Conservation (phyloP, 805 yeast species). For the Starmerella etchellsii region DNA sequence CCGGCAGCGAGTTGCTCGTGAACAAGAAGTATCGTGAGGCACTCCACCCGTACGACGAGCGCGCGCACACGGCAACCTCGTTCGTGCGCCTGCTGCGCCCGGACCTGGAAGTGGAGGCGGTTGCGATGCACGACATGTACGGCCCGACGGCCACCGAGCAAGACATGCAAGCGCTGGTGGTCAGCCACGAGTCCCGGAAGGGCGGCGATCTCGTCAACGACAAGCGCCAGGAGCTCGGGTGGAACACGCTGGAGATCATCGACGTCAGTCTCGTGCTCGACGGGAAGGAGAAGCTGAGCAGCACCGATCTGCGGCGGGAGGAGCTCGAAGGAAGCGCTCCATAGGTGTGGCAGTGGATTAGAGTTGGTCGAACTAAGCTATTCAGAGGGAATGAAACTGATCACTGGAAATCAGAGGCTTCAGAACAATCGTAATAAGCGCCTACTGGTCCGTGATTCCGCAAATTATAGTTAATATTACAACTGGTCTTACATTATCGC, state of each 20-base stretch:
- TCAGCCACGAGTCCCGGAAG: slow-evolving; percentile 62
- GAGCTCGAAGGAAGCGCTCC: no score
- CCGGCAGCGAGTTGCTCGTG: slow-evolving; percentile 57
- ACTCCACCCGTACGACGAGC: slow-evolving; percentile 43
- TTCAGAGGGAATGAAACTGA: no score
- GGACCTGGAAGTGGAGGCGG: slow-evolving; percentile 36
- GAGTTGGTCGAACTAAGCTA: no score
- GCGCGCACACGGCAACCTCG: slow-evolving; percentile 36
- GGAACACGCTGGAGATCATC: slow-evolving; percentile 38
- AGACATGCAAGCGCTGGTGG: slow-evolving; percentile 65
- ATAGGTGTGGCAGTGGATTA: not conserved
- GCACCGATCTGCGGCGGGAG: slow-evolving; percentile 57
- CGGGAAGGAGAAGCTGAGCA: slow-evolving; percentile 49
- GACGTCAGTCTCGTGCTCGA: slow-evolving; percentile 47
- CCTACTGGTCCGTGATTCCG: no score
- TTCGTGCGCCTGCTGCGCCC: slow-evolving; percentile 44
- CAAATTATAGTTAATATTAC: no score
- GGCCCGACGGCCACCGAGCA: slow-evolving; percentile 80
- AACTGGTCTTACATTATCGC: no score
- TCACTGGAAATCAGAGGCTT: no score
- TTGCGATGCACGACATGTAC: slow-evolving; percentile 68
- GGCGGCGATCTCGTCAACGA: slow-evolving; percentile 70
- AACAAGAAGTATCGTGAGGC: slow-evolving; percentile 63
- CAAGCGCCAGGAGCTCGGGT: slow-evolving; percentile 44
- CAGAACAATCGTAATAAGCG: no score